phyloP scores from a whole-genome alignment of 176 grass and related monocot species.

The Ensete ventricosum region DNA sequence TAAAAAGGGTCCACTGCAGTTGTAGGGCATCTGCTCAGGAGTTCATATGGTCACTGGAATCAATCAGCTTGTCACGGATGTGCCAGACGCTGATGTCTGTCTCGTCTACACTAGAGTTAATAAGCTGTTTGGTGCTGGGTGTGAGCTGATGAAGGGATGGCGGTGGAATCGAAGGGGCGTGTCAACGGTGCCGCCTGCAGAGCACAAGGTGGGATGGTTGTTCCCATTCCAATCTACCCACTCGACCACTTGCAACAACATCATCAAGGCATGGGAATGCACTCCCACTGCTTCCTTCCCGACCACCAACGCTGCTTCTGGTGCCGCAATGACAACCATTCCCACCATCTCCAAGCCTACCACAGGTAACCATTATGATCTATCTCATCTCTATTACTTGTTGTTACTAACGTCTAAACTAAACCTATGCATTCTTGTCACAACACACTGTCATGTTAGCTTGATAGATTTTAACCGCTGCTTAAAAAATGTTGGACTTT shows the following conservation, averaged over 20 bases:
- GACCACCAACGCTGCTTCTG: conserved; percentile 1
- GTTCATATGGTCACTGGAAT: no score
- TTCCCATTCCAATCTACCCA: conserved; percentile 67
- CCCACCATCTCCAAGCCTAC: conserved; percentile 67
- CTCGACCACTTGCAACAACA: conserved; percentile 71
- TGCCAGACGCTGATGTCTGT: no score
- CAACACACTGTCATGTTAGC: no score
- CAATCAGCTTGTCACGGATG: no score
- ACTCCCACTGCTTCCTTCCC: conserved; percentile 82
- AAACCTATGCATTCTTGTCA: no score
- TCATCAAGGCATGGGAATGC: conserved; percentile 72
- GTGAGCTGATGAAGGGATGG: conserved; percentile 45
- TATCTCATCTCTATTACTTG: no score
- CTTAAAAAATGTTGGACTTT: no score
- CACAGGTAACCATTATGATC: conserved; percentile 35
- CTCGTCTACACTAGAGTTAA: no score
- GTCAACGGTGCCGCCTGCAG: conserved; percentile 28
- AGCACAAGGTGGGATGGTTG: conserved; percentile 41
- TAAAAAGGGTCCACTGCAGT: no score
- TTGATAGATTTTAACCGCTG: no score
- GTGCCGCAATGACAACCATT: conserved; percentile 23
- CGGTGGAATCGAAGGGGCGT: conserved; percentile 59
- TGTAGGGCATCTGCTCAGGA: no score
- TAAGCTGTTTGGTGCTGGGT: neutral
- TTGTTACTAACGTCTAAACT: no score